Evolutionary conservation across 306 rosid genomes (phyloP).

Genomic region (Echinosophora koreensis): DNA sequence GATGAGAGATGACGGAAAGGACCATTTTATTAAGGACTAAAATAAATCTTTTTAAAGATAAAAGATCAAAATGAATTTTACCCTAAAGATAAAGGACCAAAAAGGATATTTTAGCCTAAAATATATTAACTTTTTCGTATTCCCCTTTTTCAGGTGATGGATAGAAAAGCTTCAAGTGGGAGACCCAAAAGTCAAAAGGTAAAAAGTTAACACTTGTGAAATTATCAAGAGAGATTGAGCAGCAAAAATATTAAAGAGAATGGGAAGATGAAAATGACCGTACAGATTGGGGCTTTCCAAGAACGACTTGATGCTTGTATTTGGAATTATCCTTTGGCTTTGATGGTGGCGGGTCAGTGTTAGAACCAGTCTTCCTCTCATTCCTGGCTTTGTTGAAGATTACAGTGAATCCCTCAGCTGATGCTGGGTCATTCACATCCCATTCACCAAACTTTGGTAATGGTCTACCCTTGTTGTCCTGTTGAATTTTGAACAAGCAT

Average conservation of each 20-base stretch:
- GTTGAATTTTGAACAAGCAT: too few species aligned
- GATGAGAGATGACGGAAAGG: too few species aligned
- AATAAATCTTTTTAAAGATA: too few species aligned
- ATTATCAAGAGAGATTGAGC: neutral
- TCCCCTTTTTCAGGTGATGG: too few species aligned
- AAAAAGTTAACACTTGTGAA: neutral
- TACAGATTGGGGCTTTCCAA: slow-evolving; percentile 70
- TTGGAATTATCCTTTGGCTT: slow-evolving; percentile 58
- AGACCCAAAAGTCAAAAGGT: neutral
- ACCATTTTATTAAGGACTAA: too few species aligned
- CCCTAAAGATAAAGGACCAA: too few species aligned
- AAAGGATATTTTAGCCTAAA: too few species aligned
- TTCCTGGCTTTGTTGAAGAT: slow-evolving; percentile 82
- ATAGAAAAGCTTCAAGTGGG: too few species aligned
- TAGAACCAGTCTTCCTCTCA: slow-evolving; percentile 68
- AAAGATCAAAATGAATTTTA: too few species aligned
- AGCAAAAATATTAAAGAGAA: neutral
- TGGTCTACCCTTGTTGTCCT: slow-evolving; percentile 70
- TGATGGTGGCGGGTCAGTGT: slow-evolving; percentile 66
- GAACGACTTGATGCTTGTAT: slow-evolving; percentile 60
- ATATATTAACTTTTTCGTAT: neutral
- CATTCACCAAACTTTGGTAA: slow-evolving; percentile 89
- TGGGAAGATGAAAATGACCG: slow-evolving; percentile 5
- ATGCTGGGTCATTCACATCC: slow-evolving; percentile 85
- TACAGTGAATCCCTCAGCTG: slow-evolving; percentile 82